Base-by-base conservation (phyloP, 148 eudicot species). In the Diospyros lotus region DNA sequence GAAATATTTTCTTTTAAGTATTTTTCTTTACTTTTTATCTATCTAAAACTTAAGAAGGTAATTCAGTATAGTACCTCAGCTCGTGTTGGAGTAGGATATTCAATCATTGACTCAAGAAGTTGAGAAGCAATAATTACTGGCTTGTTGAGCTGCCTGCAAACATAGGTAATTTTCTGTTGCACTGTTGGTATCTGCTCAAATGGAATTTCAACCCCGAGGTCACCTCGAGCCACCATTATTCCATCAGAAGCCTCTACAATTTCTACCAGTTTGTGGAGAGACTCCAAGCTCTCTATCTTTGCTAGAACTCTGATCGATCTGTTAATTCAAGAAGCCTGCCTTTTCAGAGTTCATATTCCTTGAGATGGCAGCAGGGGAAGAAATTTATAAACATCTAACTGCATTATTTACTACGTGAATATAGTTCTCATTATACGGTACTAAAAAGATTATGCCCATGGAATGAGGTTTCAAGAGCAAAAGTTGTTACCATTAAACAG, bases 241-340 rank as follows among this genome's bases (percentile, higher is more conserved):
- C 89, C 89, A 69, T 86, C 89, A 46, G 89, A 86, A 66, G 89
- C 84, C 74, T 76, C 81, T 48, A 86, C 86, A 45, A 86, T 86
- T 66, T 80, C 84, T 70, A 83, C 84, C 75, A 86, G 53, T 6
- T 81, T 83, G 38, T 83, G 81, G 44, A 86, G 84, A 42, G 89
- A 72, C 77, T 79, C 84, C 17, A 83, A 39, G 68, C 76, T 75
- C 80, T 86, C 89, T 59, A 86, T 86, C 80, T 86, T 86, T n/a
- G 89, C 86, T 69, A 86, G 75, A 53, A 86, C 84, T 76, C 56
- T 78, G 42, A 78, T 78, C 17, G 82, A 73, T 60, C 88, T 86
- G 82, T 44, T 18, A 73, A 28, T 45, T 8, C 18, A 75, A 46
- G 48, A 18, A 43, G 17, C 44, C 7, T 5, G 39, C 3, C 52